phyloP scores from a whole-genome alignment of 1,139 yeast species.

The Geotrichum reessii region DNA sequence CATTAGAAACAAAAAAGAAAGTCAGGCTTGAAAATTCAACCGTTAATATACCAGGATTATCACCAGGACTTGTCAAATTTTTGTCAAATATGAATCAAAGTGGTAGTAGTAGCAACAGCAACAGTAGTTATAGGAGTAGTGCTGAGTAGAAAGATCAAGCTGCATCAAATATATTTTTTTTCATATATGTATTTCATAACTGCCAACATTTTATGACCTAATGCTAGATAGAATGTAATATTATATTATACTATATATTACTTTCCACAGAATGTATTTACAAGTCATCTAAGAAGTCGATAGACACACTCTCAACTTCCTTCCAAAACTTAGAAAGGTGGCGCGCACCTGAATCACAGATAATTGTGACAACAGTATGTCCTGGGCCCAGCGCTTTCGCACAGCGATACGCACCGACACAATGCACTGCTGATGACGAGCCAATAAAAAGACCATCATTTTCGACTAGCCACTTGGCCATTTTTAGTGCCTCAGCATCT shows the following conservation, averaged over 20 bases:
- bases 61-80: not conserved
- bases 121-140: not conserved
- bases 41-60: not conserved
- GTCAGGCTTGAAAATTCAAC: not conserved
- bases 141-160: not conserved
- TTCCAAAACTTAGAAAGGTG: conserved; percentile 93
- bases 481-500: conserved; percentile 73
- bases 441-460: conserved; percentile 91
- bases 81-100: not conserved
- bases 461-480: conserved; percentile 79
- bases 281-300: conserved; percentile 14
- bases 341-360: conserved; percentile 88
- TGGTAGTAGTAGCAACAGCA: not conserved
- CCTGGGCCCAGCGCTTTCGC: conserved; percentile 60
- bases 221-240: not conserved
- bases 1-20: not conserved
- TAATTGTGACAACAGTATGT: conserved; percentile 71
- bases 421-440: conserved; percentile 84
- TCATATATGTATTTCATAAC: not conserved
- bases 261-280: not conserved
- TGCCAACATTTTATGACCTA: not conserved
- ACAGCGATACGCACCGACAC: conserved; percentile 75
- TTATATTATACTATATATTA: not conserved
- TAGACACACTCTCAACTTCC: conserved; percentile 20
- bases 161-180: not conserved